phyloP scores from a whole-genome alignment of 306 rosid genomes.

The Purshia tridentata region DNA sequence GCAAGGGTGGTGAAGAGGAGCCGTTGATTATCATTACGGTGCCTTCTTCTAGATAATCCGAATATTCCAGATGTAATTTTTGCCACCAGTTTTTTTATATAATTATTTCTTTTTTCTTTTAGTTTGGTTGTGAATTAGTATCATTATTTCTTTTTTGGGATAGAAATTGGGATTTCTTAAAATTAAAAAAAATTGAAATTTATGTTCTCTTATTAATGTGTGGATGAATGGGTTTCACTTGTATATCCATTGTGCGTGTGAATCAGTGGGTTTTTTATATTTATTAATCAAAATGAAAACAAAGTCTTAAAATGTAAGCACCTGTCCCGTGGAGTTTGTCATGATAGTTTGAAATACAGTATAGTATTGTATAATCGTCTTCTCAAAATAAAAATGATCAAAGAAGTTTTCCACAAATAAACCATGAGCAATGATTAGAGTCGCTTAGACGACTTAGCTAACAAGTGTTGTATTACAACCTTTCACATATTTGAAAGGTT shows the following conservation, averaged over 20 bases:
- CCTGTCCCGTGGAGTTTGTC: no score
- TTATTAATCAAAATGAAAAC: neutral
- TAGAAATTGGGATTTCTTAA: neutral
- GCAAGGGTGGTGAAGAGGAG: constrained; percentile 22
- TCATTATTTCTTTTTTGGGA: neutral
- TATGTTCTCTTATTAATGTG: neutral
- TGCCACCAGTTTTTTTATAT: constrained; percentile 10
- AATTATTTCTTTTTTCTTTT: neutral
- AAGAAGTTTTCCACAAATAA: no score
- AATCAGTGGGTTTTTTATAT: neutral
- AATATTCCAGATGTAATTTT: constrained; percentile 17
- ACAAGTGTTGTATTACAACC: neutral
- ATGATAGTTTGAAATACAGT: no score
- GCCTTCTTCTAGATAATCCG: constrained; percentile 21
- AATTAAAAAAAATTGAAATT: neutral
- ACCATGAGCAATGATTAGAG: no score
- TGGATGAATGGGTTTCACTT: neutral
- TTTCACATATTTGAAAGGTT: neutral
- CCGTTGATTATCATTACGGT: constrained; percentile 35
- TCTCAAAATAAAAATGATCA: no score
- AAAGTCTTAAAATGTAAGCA: neutral
- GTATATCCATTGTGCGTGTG: no score
- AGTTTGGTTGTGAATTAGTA: constrained; percentile 10
- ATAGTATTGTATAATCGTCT: no score
- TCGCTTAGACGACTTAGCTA: no score